These are phyloP conservation scores for Naumovozyma castellii DNA, from an alignment of 805 yeast genomes.

Conservation along the genomic window DNA sequence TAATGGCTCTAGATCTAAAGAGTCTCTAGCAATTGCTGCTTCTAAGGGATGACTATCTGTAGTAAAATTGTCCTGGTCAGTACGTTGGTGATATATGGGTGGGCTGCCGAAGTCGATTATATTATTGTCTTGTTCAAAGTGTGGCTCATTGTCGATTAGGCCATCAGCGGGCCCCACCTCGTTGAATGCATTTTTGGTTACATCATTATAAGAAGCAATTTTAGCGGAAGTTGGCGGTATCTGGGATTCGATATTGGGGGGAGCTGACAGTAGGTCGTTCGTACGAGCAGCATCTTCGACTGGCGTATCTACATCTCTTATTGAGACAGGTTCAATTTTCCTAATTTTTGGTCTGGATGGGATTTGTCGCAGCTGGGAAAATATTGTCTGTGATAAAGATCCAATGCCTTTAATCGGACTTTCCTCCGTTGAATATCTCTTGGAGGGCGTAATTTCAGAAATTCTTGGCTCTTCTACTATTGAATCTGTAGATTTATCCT, in stretches of 20 bases:
- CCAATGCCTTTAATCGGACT: background rate
- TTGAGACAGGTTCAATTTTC: constrained; percentile 11
- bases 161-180: too few species aligned
- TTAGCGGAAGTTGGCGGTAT: too few species aligned
- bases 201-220: too few species aligned
- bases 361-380: constrained; percentile 7
- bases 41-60: background rate
- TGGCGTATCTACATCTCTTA: constrained; percentile 3
- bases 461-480: background rate
- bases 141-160: too few species aligned
- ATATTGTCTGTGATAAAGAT: constrained; percentile 8
- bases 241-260: too few species aligned
- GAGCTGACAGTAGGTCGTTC: too few species aligned
- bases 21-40: background rate
- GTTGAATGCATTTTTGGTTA: too few species aligned
- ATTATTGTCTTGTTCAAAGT: background rate
- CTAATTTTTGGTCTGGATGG: constrained; percentile 10
- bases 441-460: background rate
- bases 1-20: background rate
- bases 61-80: background rate
- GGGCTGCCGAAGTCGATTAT: background rate
- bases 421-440: background rate
- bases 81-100: background rate
- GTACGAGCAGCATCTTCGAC: too few species aligned
- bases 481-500: background rate